These are phyloP conservation scores for Arabis alpina DNA, from an alignment of 345 rosid genomes.

Conservation along the genomic window DNA sequence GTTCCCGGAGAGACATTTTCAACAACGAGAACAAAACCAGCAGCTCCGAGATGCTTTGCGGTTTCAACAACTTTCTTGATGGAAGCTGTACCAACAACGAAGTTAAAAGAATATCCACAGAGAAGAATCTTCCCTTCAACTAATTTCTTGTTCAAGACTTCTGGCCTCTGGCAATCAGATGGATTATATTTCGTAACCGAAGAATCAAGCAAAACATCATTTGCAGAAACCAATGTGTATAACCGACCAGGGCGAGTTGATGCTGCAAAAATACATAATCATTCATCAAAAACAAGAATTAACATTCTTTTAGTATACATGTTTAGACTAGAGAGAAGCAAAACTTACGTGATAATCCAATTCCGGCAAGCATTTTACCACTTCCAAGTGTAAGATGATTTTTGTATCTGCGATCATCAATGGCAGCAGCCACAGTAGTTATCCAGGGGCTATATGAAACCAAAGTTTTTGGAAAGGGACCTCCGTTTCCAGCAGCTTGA, in stretches of 20 bases:
- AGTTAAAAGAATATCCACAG: slow-evolving; percentile 99
- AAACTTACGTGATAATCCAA: slow-evolving; percentile 78
- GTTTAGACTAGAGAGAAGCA: too few species aligned
- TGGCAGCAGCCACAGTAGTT: slow-evolving; percentile 92
- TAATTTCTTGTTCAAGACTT: slow-evolving; percentile 82
- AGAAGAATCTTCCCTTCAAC: slow-evolving; percentile 89
- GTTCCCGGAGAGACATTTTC: slow-evolving; percentile 96
- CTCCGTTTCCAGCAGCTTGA: slow-evolving; percentile 99
- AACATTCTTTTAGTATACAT: too few species aligned
- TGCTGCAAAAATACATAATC: slow-evolving; percentile 57
- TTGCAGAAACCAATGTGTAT: slow-evolving; percentile 87
- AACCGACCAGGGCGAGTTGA: slow-evolving; percentile 72
- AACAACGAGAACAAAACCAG: slow-evolving; percentile 97
- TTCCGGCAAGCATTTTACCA: slow-evolving; percentile 81
- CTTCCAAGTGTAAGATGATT: slow-evolving; percentile 86
- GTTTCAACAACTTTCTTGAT: slow-evolving; percentile 92
- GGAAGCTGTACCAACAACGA: slow-evolving; percentile 92
- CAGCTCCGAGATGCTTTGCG: slow-evolving; percentile 85
- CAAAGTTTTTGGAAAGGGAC: slow-evolving; percentile 93
- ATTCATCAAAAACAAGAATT: not conserved
- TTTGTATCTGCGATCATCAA: slow-evolving; percentile 93
- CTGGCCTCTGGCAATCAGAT: slow-evolving; percentile 97
- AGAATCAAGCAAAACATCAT: slow-evolving; percentile 86
- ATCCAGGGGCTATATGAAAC: slow-evolving; percentile 98
- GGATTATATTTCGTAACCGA: slow-evolving; percentile 78